Base-by-base conservation (phyloP, 1,284 basidiomycete genomes). In the Tilletia caries region DNA sequence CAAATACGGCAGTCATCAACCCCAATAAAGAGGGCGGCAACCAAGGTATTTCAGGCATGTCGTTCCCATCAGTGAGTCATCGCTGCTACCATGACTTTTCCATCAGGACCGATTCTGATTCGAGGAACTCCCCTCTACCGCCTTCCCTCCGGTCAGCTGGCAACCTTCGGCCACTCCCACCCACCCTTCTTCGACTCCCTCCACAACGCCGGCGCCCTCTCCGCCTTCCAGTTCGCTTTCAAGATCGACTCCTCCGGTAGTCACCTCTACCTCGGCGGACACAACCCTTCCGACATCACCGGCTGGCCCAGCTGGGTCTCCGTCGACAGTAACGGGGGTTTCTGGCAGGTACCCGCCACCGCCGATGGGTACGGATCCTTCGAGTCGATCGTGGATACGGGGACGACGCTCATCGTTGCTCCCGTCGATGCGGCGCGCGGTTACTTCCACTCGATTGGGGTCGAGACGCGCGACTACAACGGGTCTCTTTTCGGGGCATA, bases 251-350 rank as follows among this genome's bases (percentile, higher is more conserved):
- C 86, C 27, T 79, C 81, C 27, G 87, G 86, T 70, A 87, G 87
- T 3, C 86, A 88, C 76, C 86, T 91, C 15, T 86, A 84, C 74
- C 82, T 91, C 64, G 90, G 90, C 60, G 77, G 75, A 10, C 72
- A 75, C 60, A 72, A 76, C 73, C 70, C 73, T 20, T 67, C 70
- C 70, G 78, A 77, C 71, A 71, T 73, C 75, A 71, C 71, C 15
- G 70, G 68, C 67, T 64, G 69, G 29, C 80, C 86, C 67, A 84
- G 85, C 68, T 87, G 84, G 80, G 79, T 84, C 75, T 69, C 68
- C 52, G 76, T 84, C 46, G 77, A 83, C 72, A 70, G 76, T 13
- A 73, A 68, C 46, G 65, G 78, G 37, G 80, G 80, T 66, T 85
- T 83, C 78, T 85, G 84, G 84, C 74, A 78, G 48, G 68, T 82